These are phyloP conservation scores for Apiospora hydei DNA, from an alignment of 2,329 filamentous ascomycete species.

Conservation along the genomic window DNA sequence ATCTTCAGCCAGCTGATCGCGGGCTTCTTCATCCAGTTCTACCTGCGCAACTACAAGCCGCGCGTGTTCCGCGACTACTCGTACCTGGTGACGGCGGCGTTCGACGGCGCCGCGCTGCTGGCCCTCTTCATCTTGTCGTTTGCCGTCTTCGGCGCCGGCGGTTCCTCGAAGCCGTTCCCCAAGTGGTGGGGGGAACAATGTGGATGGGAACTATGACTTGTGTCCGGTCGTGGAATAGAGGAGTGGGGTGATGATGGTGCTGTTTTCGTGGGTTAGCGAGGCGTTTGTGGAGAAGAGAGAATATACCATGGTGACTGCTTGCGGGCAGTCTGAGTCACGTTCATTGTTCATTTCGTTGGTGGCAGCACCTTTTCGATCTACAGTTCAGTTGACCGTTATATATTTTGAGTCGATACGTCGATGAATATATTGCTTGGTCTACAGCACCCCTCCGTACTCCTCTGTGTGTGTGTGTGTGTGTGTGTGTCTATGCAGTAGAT, in stretches of 20 bases:
- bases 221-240: slow-evolving; percentile 49
- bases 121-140: slow-evolving; percentile 62
- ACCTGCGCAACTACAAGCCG: slow-evolving; percentile 59
- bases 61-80: slow-evolving; percentile 61
- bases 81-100: slow-evolving; percentile 60
- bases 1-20: slow-evolving; percentile 53
- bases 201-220: slow-evolving; percentile 54
- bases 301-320: not conserved
- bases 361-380: not conserved
- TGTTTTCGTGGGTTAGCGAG: not conserved
- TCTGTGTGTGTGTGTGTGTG: too few relatives aligned
- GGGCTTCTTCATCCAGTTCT: slow-evolving; percentile 59
- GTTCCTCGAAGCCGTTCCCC: slow-evolving; percentile 52
- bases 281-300: not conserved
- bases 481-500: not conserved
- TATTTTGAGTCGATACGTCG: not conserved
- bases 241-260: not conserved
- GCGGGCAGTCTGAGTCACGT: not conserved
- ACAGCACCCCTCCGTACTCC: not conserved
- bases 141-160: slow-evolving; percentile 61
- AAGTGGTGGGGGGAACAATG: slow-evolving; percentile 64
- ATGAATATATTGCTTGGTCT: not conserved
- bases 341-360: not conserved
- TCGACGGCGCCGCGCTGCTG: slow-evolving; percentile 57
- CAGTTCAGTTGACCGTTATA: not conserved